Conservation (phyloP, 495 filamentous ascomycete species). For the Hypoxylon intermedium region DNA sequence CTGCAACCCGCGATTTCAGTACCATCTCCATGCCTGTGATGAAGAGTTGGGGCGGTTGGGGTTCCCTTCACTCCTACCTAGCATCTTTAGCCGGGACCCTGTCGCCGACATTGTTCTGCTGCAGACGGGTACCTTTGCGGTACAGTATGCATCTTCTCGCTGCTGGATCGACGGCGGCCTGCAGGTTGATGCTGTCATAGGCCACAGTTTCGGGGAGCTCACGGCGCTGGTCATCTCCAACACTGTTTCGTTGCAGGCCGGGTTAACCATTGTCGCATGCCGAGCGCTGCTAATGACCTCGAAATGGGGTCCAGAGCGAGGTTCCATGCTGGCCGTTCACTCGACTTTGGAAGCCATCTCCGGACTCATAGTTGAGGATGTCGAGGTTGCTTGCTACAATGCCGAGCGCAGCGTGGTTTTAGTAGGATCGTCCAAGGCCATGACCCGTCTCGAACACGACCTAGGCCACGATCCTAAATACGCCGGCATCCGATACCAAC, state of each 20-base stretch:
- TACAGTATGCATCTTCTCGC: conserved; percentile 52
- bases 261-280: conserved; percentile 46
- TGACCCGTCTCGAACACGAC: conserved; percentile 19
- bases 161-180: conserved; percentile 55
- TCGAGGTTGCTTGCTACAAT: conserved; percentile 51
- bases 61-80: conserved; percentile 56
- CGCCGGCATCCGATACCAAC: conserved; percentile 7
- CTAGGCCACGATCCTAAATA: conserved; percentile 4
- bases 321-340: conserved; percentile 52
- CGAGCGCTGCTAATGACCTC: conserved; percentile 51
- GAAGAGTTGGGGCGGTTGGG: conserved; percentile 4
- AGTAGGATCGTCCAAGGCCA: conserved; percentile 29
- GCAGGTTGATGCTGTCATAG: conserved; percentile 43
- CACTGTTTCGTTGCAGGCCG: conserved; percentile 11
- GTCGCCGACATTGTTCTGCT: conserved; percentile 48
- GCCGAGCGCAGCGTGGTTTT: conserved; percentile 33
- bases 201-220: conserved; percentile 58
- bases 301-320: conserved; percentile 53
- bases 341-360: neutral
- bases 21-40: neutral
- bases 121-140: conserved; percentile 50
- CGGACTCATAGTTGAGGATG: neutral
- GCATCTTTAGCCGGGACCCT: conserved; percentile 17
- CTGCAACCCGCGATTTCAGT: too few relatives aligned
- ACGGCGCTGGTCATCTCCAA: conserved; percentile 45